phyloP scores from a whole-genome alignment of 192 early-diverging fungal species.

The Globomyces pollinis-pini region DNA sequence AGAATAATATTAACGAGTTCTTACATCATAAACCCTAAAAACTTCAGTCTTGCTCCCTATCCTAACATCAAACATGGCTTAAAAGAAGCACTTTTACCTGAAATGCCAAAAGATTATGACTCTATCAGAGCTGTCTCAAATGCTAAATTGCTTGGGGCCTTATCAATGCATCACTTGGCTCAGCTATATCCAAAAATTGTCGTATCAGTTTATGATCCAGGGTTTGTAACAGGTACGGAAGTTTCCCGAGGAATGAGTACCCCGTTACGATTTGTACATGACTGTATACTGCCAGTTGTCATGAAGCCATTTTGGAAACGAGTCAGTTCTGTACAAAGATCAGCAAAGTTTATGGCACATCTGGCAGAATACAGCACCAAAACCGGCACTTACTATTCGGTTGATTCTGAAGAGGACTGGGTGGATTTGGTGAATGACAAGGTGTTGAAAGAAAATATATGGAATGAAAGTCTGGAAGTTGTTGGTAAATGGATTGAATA shows the following conservation, averaged over 20 bases:
- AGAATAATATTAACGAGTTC: not conserved
- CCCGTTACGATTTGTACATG: not conserved
- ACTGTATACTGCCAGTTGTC: not conserved
- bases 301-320: not conserved
- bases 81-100: not conserved
- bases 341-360: slow-evolving; percentile 1
- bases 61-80: not conserved
- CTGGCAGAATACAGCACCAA: not conserved
- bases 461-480: too few species aligned
- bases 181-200: not conserved
- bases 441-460: not conserved
- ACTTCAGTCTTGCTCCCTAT: not conserved
- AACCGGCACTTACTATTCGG: slow-evolving; percentile 7
- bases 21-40: slow-evolving; percentile 1
- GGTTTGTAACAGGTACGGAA: slow-evolving; percentile 1
- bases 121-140: not conserved
- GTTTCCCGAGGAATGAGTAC: not conserved
- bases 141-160: not conserved
- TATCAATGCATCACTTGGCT: not conserved
- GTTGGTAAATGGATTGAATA: too few species aligned
- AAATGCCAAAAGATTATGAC: not conserved
- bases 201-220: slow-evolving; percentile 2
- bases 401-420: slow-evolving; percentile 1
- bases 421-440: not conserved
- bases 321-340: slow-evolving; percentile 3